Percentiles rank a stretch among this genome's conserved stretches.
These are phyloP conservation scores for Nyssa sinensis DNA, from an alignment of 148 eudicot species.

Conservation along the genomic window DNA sequence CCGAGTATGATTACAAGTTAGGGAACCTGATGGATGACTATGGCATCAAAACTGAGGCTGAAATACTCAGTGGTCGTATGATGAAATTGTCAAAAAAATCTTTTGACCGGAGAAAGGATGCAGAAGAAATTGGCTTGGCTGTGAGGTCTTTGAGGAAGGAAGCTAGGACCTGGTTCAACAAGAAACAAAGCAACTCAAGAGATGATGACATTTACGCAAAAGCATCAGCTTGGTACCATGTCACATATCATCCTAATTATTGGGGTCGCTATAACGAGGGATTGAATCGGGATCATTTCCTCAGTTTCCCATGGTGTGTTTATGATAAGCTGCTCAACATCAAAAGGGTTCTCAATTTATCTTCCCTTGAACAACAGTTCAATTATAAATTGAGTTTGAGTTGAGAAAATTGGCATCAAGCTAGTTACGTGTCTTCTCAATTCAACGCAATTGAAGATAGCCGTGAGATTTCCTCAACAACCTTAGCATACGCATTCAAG, in stretches of 20 bases:
- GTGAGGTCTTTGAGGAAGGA: constrained; percentile 43
- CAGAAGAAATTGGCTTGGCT: constrained; percentile 39
- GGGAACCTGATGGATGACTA: constrained; percentile 48
- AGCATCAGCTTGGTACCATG: constrained; percentile 75
- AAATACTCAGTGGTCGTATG: constrained; percentile 45
- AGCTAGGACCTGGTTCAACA: constrained; percentile 41
- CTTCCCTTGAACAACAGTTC: constrained; percentile 23
- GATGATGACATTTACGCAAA: constrained; percentile 32
- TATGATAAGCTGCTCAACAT: constrained; percentile 45
- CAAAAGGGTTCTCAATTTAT: constrained; percentile 35
- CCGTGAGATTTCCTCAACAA: too few species aligned
- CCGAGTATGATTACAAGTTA: constrained; percentile 40
- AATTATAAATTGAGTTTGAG: constrained; percentile 15
- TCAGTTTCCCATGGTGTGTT: constrained; percentile 67
- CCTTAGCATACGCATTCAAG: too few species aligned
- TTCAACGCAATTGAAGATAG: too few species aligned
- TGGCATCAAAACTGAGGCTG: constrained; percentile 48
- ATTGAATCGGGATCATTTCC: constrained; percentile 40
- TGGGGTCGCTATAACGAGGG: constrained; percentile 41
- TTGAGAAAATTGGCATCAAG: constrained; percentile 1
- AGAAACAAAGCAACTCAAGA: constrained; percentile 8
- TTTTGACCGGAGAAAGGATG: constrained; percentile 40
- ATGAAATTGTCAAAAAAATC: constrained; percentile 41
- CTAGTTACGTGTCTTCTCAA: neutral
- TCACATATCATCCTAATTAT: constrained; percentile 48